Evolutionary conservation across 2,329 filamentous ascomycete species (phyloP).

Genomic region (Ophioceras dolichostomum): DNA sequence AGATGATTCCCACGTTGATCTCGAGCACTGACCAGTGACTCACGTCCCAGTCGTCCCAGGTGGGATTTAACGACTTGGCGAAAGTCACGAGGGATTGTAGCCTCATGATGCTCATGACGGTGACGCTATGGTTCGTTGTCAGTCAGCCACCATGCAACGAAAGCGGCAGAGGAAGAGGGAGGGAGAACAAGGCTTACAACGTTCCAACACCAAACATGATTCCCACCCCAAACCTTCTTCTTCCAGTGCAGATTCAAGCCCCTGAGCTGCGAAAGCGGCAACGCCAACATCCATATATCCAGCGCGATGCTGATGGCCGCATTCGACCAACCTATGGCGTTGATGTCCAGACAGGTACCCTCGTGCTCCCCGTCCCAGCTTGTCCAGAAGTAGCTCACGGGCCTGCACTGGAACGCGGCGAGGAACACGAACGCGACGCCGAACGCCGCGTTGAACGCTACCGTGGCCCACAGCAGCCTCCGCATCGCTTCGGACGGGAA

Average conservation of each 20-base stretch:
- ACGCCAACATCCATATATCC: constrained; percentile 37
- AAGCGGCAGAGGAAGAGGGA: background rate
- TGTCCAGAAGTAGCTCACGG: constrained; percentile 39
- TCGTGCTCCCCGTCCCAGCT: constrained; percentile 33
- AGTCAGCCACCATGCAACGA: background rate
- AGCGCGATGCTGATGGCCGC: constrained; percentile 39
- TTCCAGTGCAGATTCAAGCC: constrained; percentile 28
- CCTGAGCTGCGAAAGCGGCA: constrained; percentile 33
- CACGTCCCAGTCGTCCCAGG: constrained; percentile 16
- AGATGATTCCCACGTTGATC: constrained; percentile 20
- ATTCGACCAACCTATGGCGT: constrained; percentile 35
- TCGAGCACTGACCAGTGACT: constrained; percentile 21
- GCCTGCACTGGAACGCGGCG: constrained; percentile 36
- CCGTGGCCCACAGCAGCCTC: constrained; percentile 26
- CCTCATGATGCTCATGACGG: constrained; percentile 18
- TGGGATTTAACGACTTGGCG: constrained; percentile 16
- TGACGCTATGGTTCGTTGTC: constrained; percentile 12
- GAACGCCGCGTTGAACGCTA: constrained; percentile 24
- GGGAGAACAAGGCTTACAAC: constrained; percentile 12
- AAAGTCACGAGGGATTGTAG: constrained; percentile 17
- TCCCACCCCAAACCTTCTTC: constrained; percentile 31
- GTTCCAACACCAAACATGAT: constrained; percentile 35
- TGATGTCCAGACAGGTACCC: constrained; percentile 37
- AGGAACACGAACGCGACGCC: constrained; percentile 28
- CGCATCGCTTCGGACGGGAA: constrained; percentile 29